Evolutionary conservation across 2,329 filamentous ascomycete species (phyloP), one percentile per base, ranked within the genome.

Genomic region (Massarina eburnea): DNA sequence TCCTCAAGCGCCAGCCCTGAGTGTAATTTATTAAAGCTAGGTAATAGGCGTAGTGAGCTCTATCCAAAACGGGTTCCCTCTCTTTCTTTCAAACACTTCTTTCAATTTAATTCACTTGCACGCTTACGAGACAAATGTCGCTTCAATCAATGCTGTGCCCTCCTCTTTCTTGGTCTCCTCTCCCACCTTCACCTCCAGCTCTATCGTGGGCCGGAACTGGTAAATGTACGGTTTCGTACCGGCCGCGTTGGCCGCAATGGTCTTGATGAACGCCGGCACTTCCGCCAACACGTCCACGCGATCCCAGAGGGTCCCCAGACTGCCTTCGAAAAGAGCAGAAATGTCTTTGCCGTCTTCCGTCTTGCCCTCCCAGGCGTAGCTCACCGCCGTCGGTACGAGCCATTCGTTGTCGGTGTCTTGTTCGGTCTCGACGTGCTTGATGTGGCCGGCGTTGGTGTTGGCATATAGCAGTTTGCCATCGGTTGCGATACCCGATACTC

Each of bases 221-320:
- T 96, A 99, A 61, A 99, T 97, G 71, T 96, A 99, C 4, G 94
- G 94, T 77, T 91, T 94, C 21, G 94, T 95, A 52, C 94, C 94
- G 3, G 86, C 90, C 10, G 92, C 89, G 54, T 82, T 86, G 34
- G 89, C 89, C 20, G 95, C 91, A 66, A 99, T 90, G 59, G 85
- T 85, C 82, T 99, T 99, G 71, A 99, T 86, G 62, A 99, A 95
- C 22, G 87, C 89, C 3, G 94, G 94, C 27, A 99, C 88, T 72
- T 99, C 91, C 19, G 88, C 90, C 90, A 99, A 95, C 61, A 99
- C 86, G 73, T 99, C 94, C 54, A 99, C 84, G 54, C 87, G 82
- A 72, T 99, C 94, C 24, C 86, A 74, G 39, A 84, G 82, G 41
- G 82, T 75, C 20, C 84, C 88, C 10, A 96, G 76, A 27, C 77